Evolutionary conservation across 768 basidiomycete species (phyloP), one percentile per base, ranked within the genome.

Genomic region (Boletus speciosus): DNA sequence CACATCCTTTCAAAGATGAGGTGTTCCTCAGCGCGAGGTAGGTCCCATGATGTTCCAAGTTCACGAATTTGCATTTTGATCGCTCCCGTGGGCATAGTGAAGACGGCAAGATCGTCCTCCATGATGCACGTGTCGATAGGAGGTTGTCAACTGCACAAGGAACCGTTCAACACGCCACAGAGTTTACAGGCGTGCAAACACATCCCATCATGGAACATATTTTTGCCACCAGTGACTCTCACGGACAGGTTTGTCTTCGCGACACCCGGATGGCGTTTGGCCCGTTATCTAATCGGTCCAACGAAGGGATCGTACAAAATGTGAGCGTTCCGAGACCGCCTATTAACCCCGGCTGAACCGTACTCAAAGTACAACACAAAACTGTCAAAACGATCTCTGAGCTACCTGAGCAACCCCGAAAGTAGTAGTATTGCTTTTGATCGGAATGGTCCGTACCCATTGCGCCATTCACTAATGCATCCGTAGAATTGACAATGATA

Each of bases 261-360:
- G 89, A 92, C 66, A 71, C 73, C 15, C 76, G 89, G 12, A 90
- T 89, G 85, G 80, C 86, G 0, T 91, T 90, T 67, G 84, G 85
- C 19, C 75, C 83, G 41, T 60, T 67, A 19, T 67, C 67, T 16
- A 66, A 66, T 11, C 68, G 82, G 35, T 74, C 77, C 3, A 67
- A 74, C 16, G 66, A 78, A 12, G 86, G 87, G 0, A 72, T 86
- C 1, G 81, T 88, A 8, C 78, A 78, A 52, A 75, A 16, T 44
- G 58, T 52, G 19, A 52, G 42, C 32, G 3, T 16, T 51, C 47
- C 48, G 16, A 19, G 19, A 39, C 31, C 31, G 10, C 49, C 44
- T 35, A 54, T 50, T 43, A 21, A 21, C 60, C 53, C 49, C 51
- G 37, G 53, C 48, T 56, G 77, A 77, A 8, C 72, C 64, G 53